A percentile compares a stretch with the other conserved stretches of the same genome.
Evolutionary conservation across 2,329 filamentous ascomycete genomes (phyloP).

Genomic region (Fusarium oligoseptatum): DNA sequence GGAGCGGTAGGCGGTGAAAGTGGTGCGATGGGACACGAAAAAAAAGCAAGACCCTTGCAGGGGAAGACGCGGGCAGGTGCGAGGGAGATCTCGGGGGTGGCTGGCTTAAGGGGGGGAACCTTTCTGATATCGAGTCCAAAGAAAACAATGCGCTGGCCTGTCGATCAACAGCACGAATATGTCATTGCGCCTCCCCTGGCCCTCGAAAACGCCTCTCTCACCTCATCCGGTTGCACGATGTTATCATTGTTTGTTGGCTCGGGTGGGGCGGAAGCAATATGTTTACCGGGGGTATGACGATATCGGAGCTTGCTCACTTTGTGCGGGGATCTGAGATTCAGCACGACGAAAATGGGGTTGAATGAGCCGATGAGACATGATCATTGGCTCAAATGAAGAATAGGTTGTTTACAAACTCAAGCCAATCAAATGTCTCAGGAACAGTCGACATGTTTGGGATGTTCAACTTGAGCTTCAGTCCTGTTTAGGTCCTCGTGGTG

Average conservation of each 20-base stretch:
- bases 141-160: constrained; percentile 11
- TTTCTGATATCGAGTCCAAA: constrained; percentile 18
- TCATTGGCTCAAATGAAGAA: constrained; percentile 24
- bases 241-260: constrained; percentile 39
- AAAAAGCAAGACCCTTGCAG: constrained; percentile 16
- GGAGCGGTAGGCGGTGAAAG: not conserved
- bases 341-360: not conserved
- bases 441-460: not conserved
- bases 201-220: constrained; percentile 22
- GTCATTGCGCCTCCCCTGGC: constrained; percentile 37
- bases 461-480: not conserved
- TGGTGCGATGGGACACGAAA: constrained; percentile 21
- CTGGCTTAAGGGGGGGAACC: constrained; percentile 6
- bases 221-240: constrained; percentile 33
- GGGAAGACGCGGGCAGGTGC: constrained; percentile 4
- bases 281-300: constrained; percentile 35
- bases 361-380: not conserved
- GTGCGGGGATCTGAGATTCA: not conserved
- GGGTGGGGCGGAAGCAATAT: constrained; percentile 3
- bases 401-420: not conserved
- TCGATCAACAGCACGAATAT: constrained; percentile 37
- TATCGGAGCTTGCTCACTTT: constrained; percentile 21
- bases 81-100: not conserved
- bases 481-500: not conserved
- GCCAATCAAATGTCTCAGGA: not conserved